A percentile compares a stretch with the other conserved stretches of the same genome.
Evolutionary conservation across 768 basidiomycete species (phyloP).

Genomic region (Russula griseocarnosa): DNA sequence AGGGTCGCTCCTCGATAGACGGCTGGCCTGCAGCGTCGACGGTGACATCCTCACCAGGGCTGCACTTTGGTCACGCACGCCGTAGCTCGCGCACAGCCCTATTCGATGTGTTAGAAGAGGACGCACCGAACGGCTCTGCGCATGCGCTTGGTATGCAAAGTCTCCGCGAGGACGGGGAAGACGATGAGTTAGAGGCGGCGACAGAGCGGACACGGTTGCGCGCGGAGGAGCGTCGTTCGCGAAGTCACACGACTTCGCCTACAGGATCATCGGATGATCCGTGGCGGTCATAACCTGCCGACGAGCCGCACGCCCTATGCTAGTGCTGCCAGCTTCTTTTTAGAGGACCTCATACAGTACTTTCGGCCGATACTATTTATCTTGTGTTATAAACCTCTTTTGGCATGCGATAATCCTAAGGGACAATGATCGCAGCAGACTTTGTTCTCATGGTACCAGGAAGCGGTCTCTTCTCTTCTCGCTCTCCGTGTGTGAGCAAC

Average conservation of each 20-base stretch:
- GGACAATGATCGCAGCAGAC: not conserved
- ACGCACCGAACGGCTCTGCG: conserved; percentile 38
- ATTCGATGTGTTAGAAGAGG: conserved; percentile 77
- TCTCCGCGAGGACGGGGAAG: conserved; percentile 60
- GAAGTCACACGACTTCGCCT: conserved; percentile 18
- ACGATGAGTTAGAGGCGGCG: conserved; percentile 44
- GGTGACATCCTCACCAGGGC: conserved; percentile 30
- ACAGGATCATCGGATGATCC: not conserved
- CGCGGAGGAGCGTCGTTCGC: conserved; percentile 26
- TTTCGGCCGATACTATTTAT: conserved; percentile 4
- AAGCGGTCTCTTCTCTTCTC: not conserved
- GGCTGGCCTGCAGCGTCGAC: conserved; percentile 53
- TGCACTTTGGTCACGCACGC: conserved; percentile 35
- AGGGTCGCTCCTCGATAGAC: conserved; percentile 77
- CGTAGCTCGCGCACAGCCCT: conserved; percentile 68
- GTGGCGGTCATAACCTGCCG: conserved; percentile 14
- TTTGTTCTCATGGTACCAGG: not conserved
- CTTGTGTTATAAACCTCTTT: conserved; percentile 10
- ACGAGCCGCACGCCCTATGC: not conserved
- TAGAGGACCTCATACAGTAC: not conserved
- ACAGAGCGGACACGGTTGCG: conserved; percentile 48
- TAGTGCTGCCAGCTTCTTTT: not conserved
- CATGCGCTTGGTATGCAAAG: conserved; percentile 55
- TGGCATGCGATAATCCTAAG: not conserved
- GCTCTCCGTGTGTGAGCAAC: not conserved